Evolutionary conservation across 192 early-diverging fungal species (phyloP).

Genomic region (Kappamyces sp.): DNA sequence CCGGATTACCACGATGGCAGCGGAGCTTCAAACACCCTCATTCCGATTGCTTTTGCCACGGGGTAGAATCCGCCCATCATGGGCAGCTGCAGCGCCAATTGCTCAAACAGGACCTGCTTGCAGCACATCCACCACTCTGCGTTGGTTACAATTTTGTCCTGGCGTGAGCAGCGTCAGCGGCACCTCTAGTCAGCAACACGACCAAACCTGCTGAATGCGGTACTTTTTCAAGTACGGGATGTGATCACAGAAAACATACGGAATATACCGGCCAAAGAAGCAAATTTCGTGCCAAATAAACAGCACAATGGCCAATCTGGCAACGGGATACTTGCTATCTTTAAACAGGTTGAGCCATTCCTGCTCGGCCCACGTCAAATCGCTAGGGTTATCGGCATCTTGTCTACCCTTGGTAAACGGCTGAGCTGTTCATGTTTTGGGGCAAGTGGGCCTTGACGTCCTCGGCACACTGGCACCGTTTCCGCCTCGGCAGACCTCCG

Average conservation of each 20-base stretch:
- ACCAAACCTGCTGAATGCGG: conserved; percentile 75
- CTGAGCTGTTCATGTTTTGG: no score
- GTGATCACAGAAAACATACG: conserved; percentile 58
- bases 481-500: neutral
- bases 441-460: no score
- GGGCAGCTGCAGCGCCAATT: conserved; percentile 78
- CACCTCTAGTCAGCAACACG: neutral
- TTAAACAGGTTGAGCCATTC: conserved; percentile 32
- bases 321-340: conserved; percentile 22
- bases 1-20: conserved; percentile 65
- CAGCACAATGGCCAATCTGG: conserved; percentile 51
- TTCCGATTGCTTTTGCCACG: conserved; percentile 73
- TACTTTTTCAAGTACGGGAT: conserved; percentile 83
- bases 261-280: conserved; percentile 77
- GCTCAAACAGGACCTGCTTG: conserved; percentile 64
- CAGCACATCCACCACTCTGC: conserved; percentile 70
- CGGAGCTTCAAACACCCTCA: conserved; percentile 74
- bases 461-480: no score
- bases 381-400: no score
- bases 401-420: no score
- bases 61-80: conserved; percentile 87
- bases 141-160: conserved; percentile 58
- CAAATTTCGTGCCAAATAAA: conserved; percentile 87
- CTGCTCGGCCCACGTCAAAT: neutral
- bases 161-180: conserved; percentile 4